Evolutionary conservation across 805 yeast species (phyloP).

Genomic region (Nakazawaea molendinolei): DNA sequence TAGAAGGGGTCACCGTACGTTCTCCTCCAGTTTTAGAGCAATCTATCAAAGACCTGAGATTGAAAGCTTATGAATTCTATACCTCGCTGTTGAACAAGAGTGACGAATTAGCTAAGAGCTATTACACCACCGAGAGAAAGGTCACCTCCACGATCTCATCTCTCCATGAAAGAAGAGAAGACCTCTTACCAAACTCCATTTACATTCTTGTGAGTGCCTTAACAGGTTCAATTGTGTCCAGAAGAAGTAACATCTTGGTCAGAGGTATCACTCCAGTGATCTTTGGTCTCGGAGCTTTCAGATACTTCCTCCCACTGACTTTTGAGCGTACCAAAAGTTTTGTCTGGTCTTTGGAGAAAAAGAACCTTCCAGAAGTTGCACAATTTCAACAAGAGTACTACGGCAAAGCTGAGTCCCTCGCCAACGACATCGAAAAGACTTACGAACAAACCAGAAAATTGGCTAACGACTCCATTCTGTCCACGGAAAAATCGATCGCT

Average conservation of each 20-base stretch:
- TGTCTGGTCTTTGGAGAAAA: constrained; percentile 54
- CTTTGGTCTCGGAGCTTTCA: constrained; percentile 60
- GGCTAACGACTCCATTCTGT: constrained; percentile 22
- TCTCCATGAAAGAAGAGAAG: constrained; percentile 61
- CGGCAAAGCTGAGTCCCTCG: constrained; percentile 37
- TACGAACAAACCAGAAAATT: constrained; percentile 26
- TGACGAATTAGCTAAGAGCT: constrained; percentile 41
- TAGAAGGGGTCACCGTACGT: constrained; percentile 53
- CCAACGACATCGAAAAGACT: constrained; percentile 37
- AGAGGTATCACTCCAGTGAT: constrained; percentile 51
- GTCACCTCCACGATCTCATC: constrained; percentile 57
- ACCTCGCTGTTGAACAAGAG: constrained; percentile 31
- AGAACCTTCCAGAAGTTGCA: constrained; percentile 57
- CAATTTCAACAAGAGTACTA: constrained; percentile 48
- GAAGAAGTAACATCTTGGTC: constrained; percentile 53
- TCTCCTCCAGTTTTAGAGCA: constrained; percentile 43
- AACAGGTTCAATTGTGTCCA: constrained; percentile 67
- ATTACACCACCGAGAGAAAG: constrained; percentile 53
- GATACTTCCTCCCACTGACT: constrained; percentile 66
- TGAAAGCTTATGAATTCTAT: constrained; percentile 27
- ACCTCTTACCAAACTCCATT: constrained; percentile 61
- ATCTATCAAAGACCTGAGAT: constrained; percentile 42
- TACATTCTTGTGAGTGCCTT: constrained; percentile 65
- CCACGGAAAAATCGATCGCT: constrained; percentile 38
- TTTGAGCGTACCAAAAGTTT: constrained; percentile 52